Base-by-base conservation (phyloP, 805 yeast species). In the Jamesozyma rosinii region DNA sequence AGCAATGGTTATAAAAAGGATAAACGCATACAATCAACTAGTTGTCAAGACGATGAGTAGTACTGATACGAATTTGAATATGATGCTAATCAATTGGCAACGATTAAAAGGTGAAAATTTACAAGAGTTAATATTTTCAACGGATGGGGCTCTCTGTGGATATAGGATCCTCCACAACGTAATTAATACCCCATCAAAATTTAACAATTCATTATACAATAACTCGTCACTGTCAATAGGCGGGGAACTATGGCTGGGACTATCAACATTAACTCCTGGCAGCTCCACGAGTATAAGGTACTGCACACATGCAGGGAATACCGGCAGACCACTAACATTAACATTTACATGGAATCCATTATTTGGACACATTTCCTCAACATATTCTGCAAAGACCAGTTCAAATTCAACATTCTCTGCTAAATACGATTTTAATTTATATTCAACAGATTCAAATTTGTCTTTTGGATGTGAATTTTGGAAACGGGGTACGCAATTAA, bases 271-370 rank as follows among this genome's bases (percentile, higher is more conserved):
- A 74, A 81, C 90, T 46, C 97, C 97, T 0, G 97, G 97, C 0
- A 59, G 89, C 17, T 85, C 95, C 0, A 76, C 94, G 1, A 90
- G 95, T 0, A 60, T 87, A 38, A 66, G 97, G 37, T 90, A 92
- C 59, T 75, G 90, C 1, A 85, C 96, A 0, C 81, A 85, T 48
- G 79, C 95, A 0, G 79, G 92, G 0, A 77, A 84, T 35, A 83
- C 95, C 0, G 95, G 94, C 3, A 83, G 86, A 49, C 98, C 98
- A 0, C 65, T 89, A 49, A 84, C 95, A 0, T 75, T 92, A 72
- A 83, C 97, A 0, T 56, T 90, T 33, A 81, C 95, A 0, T 72
- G 82, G 45, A 92, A 92, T 59, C 98, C 98, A 1, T 68, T 92
- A 14, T 68, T 90, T 58, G 98, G 98, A 2, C 89, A 88, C 50